Conservation (phyloP, 306 rosid species). For the Lotus japonicus region DNA sequence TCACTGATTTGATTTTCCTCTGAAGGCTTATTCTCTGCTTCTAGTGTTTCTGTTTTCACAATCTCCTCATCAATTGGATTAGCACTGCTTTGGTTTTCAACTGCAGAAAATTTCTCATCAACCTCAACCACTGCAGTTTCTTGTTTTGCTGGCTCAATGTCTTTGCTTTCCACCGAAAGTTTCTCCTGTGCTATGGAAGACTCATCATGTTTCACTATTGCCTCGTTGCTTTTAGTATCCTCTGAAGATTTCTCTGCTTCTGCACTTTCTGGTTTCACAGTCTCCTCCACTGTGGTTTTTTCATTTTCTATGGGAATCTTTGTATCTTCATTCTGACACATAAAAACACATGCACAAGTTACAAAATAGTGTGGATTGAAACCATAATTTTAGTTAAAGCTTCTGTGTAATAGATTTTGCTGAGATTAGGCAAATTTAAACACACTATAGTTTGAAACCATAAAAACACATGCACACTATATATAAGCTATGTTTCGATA, state of each 20-base stretch:
- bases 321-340: constrained; percentile 24
- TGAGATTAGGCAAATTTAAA: too few relatives aligned
- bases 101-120: neutral
- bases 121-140: neutral
- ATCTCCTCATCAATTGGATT: neutral
- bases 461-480: too few relatives aligned
- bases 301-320: constrained; percentile 16
- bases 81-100: neutral
- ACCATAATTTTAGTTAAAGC: too few relatives aligned
- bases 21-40: neutral
- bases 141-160: constrained; percentile 8
- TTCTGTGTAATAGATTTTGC: too few relatives aligned
- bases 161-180: neutral
- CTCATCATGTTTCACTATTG: constrained; percentile 20
- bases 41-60: neutral
- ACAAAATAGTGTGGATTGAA: too few relatives aligned
- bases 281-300: constrained; percentile 15
- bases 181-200: constrained; percentile 13
- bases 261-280: constrained; percentile 8
- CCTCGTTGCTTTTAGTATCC: neutral
- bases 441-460: too few relatives aligned
- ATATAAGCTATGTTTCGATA: too few relatives aligned
- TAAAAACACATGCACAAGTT: neutral
- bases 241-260: constrained; percentile 1
- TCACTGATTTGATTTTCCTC: constrained; percentile 7